A percentile compares a stretch with the other conserved stretches of the same genome.
These are phyloP conservation scores for Mucor mucedo DNA, from an alignment of 371 early-diverging fungal species.

Conservation along the genomic window DNA sequence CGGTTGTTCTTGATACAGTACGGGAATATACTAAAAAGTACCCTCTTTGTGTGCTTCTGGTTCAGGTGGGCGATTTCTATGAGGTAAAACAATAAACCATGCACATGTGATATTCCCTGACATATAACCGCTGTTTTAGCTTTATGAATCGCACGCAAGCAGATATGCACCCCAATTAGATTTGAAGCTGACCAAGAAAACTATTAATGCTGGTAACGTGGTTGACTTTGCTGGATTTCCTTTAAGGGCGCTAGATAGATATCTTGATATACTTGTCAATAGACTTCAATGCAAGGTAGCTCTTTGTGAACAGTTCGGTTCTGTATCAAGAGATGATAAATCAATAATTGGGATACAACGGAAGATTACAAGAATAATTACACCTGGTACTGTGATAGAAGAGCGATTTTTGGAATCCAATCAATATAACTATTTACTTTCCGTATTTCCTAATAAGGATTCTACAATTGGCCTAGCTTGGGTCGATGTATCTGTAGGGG, in stretches of 20 bases:
- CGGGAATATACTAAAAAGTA: constrained; percentile 68
- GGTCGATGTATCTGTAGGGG: constrained; percentile 92
- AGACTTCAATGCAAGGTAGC: constrained; percentile 78
- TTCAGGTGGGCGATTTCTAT: constrained; percentile 94
- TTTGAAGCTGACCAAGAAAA: constrained; percentile 67
- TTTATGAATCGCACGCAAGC: constrained; percentile 82
- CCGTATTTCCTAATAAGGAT: constrained; percentile 39
- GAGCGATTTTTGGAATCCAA: constrained; percentile 66
- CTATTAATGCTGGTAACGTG: constrained; percentile 43
- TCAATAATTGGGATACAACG: constrained; percentile 59
- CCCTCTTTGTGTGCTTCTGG: constrained; percentile 79
- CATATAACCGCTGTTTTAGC: constrained; percentile 27
- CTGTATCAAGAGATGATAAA: constrained; percentile 45
- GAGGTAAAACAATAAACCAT: constrained; percentile 61
- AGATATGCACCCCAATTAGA: constrained; percentile 70
- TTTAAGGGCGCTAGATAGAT: constrained; percentile 65
- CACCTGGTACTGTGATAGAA: constrained; percentile 88
- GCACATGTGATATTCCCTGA: not conserved
- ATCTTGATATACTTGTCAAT: constrained; percentile 80
- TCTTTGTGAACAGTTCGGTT: constrained; percentile 81
- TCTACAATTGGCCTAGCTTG: constrained; percentile 79
- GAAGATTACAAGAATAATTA: constrained; percentile 80
- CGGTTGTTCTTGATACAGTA: constrained; percentile 60
- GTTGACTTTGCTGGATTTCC: constrained; percentile 87
- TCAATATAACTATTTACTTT: constrained; percentile 74